A percentile compares a stretch with the other conserved stretches of the same genome.
phyloP scores from a whole-genome alignment of 2,329 filamentous ascomycete species.

The Alternaria incomplexa region DNA sequence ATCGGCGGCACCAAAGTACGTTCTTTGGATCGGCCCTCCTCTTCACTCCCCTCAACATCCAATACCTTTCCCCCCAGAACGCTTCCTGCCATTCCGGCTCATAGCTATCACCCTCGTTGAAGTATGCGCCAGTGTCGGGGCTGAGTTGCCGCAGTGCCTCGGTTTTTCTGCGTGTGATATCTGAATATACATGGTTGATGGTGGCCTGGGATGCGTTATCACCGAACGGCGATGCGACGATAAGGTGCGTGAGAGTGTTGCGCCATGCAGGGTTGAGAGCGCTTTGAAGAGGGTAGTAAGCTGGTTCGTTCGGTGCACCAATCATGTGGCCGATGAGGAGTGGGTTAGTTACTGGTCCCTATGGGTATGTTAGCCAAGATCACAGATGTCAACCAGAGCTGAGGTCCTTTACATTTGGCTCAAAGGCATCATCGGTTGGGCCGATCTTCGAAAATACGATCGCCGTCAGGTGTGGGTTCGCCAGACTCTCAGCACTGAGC shows the following conservation, averaged over 20 bases:
- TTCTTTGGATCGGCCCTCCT: slow-evolving; percentile 26
- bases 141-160: slow-evolving; percentile 20
- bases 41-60: slow-evolving; percentile 24
- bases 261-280: slow-evolving; percentile 36
- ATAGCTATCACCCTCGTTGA: slow-evolving; percentile 36
- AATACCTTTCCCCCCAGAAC: slow-evolving; percentile 32
- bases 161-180: slow-evolving; percentile 26
- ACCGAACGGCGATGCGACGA: slow-evolving; percentile 20
- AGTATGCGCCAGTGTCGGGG: slow-evolving; percentile 35
- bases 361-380: neutral
- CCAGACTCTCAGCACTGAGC: slow-evolving; percentile 23
- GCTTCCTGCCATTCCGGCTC: slow-evolving; percentile 34
- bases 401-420: slow-evolving; percentile 18
- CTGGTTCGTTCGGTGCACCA: slow-evolving; percentile 12
- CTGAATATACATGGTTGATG: slow-evolving; percentile 21
- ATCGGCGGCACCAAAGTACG: slow-evolving; percentile 31
- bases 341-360: slow-evolving; percentile 24
- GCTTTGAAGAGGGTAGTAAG: slow-evolving; percentile 21
- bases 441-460: slow-evolving; percentile 23
- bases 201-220: slow-evolving; percentile 10
- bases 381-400: neutral
- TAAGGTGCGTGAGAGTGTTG: slow-evolving; percentile 26
- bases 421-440: slow-evolving; percentile 11
- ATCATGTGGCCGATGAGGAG: slow-evolving; percentile 32
- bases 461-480: slow-evolving; percentile 18